Evolutionary conservation across 108 stramenopile species (phyloP), one percentile per base, ranked within the genome.

Genomic region (Discostella stelligeroides): DNA sequence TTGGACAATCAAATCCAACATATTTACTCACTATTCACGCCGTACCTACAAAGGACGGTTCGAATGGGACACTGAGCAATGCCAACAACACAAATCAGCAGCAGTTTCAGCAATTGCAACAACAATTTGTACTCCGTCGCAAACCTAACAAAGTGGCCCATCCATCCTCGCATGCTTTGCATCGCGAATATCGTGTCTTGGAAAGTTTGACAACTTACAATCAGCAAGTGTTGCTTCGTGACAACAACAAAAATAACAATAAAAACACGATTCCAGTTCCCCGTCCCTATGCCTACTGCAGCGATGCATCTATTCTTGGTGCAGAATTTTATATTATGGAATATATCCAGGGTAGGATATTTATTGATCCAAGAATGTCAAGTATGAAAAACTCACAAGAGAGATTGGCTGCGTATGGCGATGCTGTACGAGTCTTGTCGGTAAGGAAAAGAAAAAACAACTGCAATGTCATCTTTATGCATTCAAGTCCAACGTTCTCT

Each of bases 321-420:
- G 83, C 97, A 0, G 93, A 96, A 55, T 99, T 99, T 75, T 99
- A 97, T 74, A 47, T 97, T 10, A 97, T 98, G 98, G 92, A 96
- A 51, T 97, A 82, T 77, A 88, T 98, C 9, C 15, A 76, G 25
- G 98, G 98, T 7, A 78, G 97, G 5, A 93, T 97, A 17, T 98
- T 95, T 68, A 85, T 84, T 11, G 91, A 97, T 72, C 92, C 98
- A 13, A 65, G 96, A 7, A 82, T 99, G 83, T 84, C 95, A 13
- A 69, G 66, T 6, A 55, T 81, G 24, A 29, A 83, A 50, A 58
- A 68, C 15, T 60, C 43, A 12, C 23, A 47, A 8, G 90, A 98
- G 21, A 81, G 97, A 20, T 55, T 58, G 24, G 73, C 72, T 38
- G 87, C 86, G 17, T 96, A 90, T 72, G 57, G 54, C 23, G 77